Evolutionary conservation across 108 stramenopile genomes (phyloP).

Genomic region (Pseudonitzschia pungens): DNA sequence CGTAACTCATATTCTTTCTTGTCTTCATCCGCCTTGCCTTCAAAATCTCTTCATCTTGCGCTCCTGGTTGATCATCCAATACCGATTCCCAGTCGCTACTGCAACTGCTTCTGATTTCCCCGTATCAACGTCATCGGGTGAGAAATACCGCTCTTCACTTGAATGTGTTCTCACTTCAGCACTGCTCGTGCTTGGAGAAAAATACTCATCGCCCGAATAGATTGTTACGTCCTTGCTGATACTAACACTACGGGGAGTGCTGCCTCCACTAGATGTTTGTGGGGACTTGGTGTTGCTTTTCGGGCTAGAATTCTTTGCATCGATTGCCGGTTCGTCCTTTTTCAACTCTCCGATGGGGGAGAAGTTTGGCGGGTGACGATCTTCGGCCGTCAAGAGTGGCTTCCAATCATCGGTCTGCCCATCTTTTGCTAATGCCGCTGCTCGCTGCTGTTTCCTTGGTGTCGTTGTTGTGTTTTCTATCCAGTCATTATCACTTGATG

Average conservation of each 20-base stretch:
- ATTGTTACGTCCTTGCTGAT: neutral
- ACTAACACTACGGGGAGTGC: neutral
- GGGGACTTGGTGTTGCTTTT: neutral
- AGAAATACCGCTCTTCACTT: constrained; percentile 6
- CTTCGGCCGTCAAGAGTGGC: constrained; percentile 4
- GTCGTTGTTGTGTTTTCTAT: neutral
- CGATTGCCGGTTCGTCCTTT: neutral
- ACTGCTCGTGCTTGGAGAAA: constrained; percentile 2
- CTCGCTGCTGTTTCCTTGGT: neutral
- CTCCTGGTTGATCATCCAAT: neutral
- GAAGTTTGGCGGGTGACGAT: constrained; percentile 4
- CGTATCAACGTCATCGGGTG: neutral
- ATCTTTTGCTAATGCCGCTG: neutral
- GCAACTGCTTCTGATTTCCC: neutral
- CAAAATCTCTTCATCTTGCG: neutral
- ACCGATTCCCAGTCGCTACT: neutral
- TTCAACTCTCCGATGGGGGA: neutral
- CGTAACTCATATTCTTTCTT: neutral
- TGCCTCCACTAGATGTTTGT: neutral
- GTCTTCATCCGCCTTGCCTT: neutral
- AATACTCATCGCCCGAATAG: constrained; percentile 5
- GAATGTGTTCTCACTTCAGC: neutral
- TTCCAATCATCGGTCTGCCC: neutral
- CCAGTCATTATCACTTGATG: constrained; percentile 1
- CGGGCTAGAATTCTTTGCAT: neutral